Evolutionary conservation across 2,329 filamentous ascomycete genomes (phyloP), one percentile per base, ranked within the genome.

Genomic region (Fusarium haematococcum): DNA sequence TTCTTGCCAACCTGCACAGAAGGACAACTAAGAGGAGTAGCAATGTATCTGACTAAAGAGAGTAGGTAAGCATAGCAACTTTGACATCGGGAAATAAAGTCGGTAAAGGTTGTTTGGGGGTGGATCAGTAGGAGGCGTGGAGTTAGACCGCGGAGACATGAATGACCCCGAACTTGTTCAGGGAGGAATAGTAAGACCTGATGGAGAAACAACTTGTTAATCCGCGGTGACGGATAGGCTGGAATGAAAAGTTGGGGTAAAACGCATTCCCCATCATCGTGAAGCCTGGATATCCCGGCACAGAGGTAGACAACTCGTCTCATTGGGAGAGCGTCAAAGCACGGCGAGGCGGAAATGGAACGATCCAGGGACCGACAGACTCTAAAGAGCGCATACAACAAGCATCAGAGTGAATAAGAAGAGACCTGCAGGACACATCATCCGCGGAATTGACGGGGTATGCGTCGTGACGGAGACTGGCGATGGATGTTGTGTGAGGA

Each of bases 401-500:
- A n/a, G 33, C 23, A 32, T 39, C 11, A 32, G 23, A 54, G 27
- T 54, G 48, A 54, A 20, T 18, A 32, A 54, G 18, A 54, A 41
- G 23, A 25, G 59, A 8, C 33, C 18, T 54, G 43, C 45, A 63
- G 43, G 23, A 41, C 33, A 63, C 23, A 32, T 37, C 39, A 56
- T 30, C 33, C 33, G 48, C 23, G 61, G 16, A 39, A 33, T 18
- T 48, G 30, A 54, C 18, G 23, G 20, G 41, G 16, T 25, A 32
- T 63, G 48, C 61, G 61, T 54, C 18, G 61, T 41, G 61, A 54
- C 45, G 27, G 45, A 63, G 43, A 39, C 45, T 63, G 43, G 33
- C 18, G 45, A 63, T 54, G 58, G 27, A 45, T 45, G 11, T 14
- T 54, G 27, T 45, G 25, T 61, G 59, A 62, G 59, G 37, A 27